A percentile compares a stretch with the other conserved stretches of the same genome.
Conservation (phyloP, 2,329 filamentous ascomycete genomes). For the Fusarium virguliforme region DNA sequence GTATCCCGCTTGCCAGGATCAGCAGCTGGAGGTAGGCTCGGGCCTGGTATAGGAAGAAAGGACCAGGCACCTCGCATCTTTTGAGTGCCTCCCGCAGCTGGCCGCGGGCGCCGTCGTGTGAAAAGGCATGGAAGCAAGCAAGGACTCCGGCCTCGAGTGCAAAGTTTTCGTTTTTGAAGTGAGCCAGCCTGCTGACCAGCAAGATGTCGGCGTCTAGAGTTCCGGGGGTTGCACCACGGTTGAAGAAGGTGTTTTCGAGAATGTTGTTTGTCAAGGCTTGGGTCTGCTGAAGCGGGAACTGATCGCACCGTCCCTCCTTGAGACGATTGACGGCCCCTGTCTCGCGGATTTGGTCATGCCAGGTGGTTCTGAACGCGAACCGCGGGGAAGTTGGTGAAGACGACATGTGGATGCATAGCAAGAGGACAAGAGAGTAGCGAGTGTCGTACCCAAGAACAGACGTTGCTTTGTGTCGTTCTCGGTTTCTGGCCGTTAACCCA, state of each 20-base stretch:
- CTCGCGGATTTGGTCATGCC: slow-evolving; percentile 30
- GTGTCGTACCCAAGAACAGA: slow-evolving; percentile 3
- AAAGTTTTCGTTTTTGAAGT: slow-evolving; percentile 21
- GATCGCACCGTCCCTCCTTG: slow-evolving; percentile 22
- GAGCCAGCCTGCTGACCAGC: slow-evolving; percentile 15
- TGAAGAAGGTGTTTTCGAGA: slow-evolving; percentile 14
- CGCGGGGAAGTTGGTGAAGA: slow-evolving; percentile 27
- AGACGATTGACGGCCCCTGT: slow-evolving; percentile 29
- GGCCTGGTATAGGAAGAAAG: slow-evolving; percentile 19
- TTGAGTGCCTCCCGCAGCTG: slow-evolving; percentile 17
- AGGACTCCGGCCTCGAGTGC: slow-evolving; percentile 24
- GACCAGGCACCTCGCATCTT: slow-evolving; percentile 12
- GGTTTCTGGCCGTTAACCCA: neutral
- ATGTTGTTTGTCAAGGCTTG: slow-evolving; percentile 24
- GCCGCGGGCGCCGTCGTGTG: slow-evolving; percentile 11
- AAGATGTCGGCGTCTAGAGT: slow-evolving; percentile 24
- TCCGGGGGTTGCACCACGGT: slow-evolving; percentile 20
- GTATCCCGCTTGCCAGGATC: slow-evolving; percentile 18
- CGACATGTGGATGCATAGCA: slow-evolving; percentile 29
- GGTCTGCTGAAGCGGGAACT: slow-evolving; percentile 25
- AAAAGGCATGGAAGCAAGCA: slow-evolving; percentile 31
- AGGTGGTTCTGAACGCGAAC: slow-evolving; percentile 16
- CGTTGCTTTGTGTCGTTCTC: neutral
- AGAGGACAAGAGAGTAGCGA: slow-evolving; percentile 10
- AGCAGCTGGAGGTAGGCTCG: slow-evolving; percentile 34